Evolutionary conservation across 257 asterid genomes (phyloP).

Genomic region (Leonotis leonurus): DNA sequence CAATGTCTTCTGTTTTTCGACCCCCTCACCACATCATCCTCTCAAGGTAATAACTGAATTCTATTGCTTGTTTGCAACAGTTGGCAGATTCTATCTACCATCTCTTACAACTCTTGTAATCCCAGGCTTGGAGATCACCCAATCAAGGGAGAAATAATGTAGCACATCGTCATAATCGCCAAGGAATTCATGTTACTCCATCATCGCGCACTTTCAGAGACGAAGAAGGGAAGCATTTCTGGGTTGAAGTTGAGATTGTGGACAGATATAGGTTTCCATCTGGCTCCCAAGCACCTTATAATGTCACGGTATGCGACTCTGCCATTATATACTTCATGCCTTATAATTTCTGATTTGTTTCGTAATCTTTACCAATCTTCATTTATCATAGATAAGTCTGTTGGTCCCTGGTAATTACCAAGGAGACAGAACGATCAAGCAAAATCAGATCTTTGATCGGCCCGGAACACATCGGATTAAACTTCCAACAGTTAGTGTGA

Average conservation of each 20-base stretch:
- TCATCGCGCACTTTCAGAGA: constrained; percentile 92
- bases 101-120: constrained; percentile 17
- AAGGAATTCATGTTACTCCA: constrained; percentile 79
- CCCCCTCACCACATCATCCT: constrained; percentile 97
- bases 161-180: constrained; percentile 58
- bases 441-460: constrained; percentile 45
- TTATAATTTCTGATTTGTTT: constrained; percentile 7
- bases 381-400: constrained; percentile 59
- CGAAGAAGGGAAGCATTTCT: constrained; percentile 96
- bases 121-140: constrained; percentile 85
- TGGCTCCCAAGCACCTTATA: constrained; percentile 90
- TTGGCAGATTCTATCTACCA: background rate
- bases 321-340: background rate
- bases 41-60: constrained; percentile 47
- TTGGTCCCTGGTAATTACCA: constrained; percentile 97
- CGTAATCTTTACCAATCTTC: background rate
- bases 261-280: constrained; percentile 78
- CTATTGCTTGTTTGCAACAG: background rate
- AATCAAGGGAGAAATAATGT: constrained; percentile 88
- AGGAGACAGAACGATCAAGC: constrained; percentile 89
- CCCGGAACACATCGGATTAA: constrained; percentile 67
- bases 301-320: constrained; percentile 61
- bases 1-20: constrained; percentile 95
- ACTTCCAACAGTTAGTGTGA: constrained; percentile 81
- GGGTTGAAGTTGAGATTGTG: constrained; percentile 86